A percentile compares a stretch with the other conserved stretches of the same genome.
Evolutionary conservation across 305 asterid genomes (phyloP).

Genomic region (Fraxinus ornus): DNA sequence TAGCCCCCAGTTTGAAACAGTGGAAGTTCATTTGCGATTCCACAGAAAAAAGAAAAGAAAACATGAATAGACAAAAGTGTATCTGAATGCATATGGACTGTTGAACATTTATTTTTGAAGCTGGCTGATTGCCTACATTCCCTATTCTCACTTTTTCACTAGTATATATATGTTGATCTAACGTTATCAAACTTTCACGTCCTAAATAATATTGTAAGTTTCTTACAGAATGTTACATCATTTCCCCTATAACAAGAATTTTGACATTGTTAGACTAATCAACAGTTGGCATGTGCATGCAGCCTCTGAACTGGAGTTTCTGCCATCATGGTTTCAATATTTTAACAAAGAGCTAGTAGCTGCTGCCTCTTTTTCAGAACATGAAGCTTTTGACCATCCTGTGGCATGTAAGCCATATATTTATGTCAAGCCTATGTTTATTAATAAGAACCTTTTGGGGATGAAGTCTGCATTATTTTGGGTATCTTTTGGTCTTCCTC

Average conservation of each 20-base stretch:
- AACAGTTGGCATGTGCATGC: slow-evolving; percentile 36
- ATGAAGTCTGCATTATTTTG: slow-evolving; percentile 8
- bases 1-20: slow-evolving; percentile 17
- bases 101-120: slow-evolving; percentile 8
- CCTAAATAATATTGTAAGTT: slow-evolving; percentile 23
- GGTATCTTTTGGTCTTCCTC: not conserved
- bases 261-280: slow-evolving; percentile 27
- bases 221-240: slow-evolving; percentile 14
- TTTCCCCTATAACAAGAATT: slow-evolving; percentile 7
- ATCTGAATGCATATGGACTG: slow-evolving; percentile 4
- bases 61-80: not conserved
- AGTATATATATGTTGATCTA: not conserved
- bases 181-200: slow-evolving; percentile 8
- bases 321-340: slow-evolving; percentile 82
- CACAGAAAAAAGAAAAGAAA: not conserved
- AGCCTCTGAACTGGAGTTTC: slow-evolving; percentile 67
- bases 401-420: slow-evolving; percentile 73
- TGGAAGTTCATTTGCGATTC: slow-evolving; percentile 17
- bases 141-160: slow-evolving; percentile 13
- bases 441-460: slow-evolving; percentile 16
- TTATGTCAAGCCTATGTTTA: not conserved
- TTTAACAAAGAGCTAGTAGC: slow-evolving; percentile 85
- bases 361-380: slow-evolving; percentile 83
- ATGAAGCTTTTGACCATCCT: slow-evolving; percentile 98
- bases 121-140: not conserved